Evolutionary conservation across 768 basidiomycete species (phyloP), one percentile per base, ranked within the genome.

Genomic region (Saitozyma podzolica): DNA sequence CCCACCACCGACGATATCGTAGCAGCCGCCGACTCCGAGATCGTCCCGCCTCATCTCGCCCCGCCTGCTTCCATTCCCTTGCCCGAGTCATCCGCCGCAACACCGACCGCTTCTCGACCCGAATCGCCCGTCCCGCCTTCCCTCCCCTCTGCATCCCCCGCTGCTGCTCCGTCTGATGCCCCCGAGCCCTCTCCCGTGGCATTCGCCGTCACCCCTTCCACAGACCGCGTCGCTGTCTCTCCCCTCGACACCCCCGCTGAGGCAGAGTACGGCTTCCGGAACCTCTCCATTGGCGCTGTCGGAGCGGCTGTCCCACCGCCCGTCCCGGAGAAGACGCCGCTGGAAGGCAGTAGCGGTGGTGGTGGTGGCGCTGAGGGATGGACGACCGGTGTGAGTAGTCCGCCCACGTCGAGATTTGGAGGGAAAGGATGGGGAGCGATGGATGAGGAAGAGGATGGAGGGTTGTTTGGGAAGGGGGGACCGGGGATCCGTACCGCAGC

Each of bases 391-490:
- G 13, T 47, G 45, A 11, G 13, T 13, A 47, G n/a, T 47, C 13
- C 45, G 13, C 13, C 13, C 2, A 17, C 39, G 3, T 60, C 66
- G 13, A 39, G 73, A 20, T 75, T 75, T 58, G 68, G 62, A 13
- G 74, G 74, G 7, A 67, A 65, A 52, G 74, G 74, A 6, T 76
- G 74, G 74, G 74, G 72, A 9, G 69, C 66, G 10, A 13, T 76
- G 43, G 74, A 73, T 50, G 72, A 61, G 40, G 69, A 68, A 6
- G 63, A 62, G 17, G 59, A 45, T 40, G 66, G 59, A n/a, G 69
- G 67, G 11, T 54, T 76, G 49, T 76, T 76, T 52, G 74, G 74
- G 9, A 66, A 60, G 56, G 72, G 72, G 17, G 68, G 70, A 40
- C 73, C 73, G 16, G 66, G 68, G 20, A 17, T 58, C 9, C 29